phyloP scores from a whole-genome alignment of 2,329 filamentous ascomycete genomes.

The Lecanicillium sp. region DNA sequence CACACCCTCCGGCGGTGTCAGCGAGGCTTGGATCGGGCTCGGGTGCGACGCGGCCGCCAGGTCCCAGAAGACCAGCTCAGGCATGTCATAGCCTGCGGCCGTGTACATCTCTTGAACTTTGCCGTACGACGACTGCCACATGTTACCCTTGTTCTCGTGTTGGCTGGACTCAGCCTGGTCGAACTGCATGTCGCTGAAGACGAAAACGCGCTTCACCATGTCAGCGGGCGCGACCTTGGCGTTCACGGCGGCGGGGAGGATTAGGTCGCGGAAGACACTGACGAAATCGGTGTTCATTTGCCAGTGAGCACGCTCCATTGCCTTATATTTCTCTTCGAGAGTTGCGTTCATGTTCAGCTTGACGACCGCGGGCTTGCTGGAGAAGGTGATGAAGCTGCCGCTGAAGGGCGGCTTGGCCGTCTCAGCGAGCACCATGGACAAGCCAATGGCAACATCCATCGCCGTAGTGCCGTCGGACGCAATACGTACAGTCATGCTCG shows the following conservation, averaged over 20 bases:
- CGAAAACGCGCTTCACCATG: conserved; percentile 56
- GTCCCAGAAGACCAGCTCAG: conserved; percentile 57
- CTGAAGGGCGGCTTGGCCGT: conserved; percentile 47
- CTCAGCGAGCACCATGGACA: conserved; percentile 51
- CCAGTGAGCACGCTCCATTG: conserved; percentile 30
- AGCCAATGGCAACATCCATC: conserved; percentile 48
- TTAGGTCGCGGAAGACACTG: conserved; percentile 46
- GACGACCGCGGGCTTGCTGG: conserved; percentile 32
- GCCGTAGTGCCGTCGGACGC: conserved; percentile 43
- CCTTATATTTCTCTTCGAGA: conserved; percentile 36
- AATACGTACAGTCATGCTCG: conserved; percentile 38
- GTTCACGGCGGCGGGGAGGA: conserved; percentile 47
- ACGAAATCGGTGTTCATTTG: conserved; percentile 45
- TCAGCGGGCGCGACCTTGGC: conserved; percentile 47
- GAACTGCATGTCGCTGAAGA: conserved; percentile 59
- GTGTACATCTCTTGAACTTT: conserved; percentile 40
- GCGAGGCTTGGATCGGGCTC: conserved; percentile 20
- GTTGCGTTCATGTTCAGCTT: conserved; percentile 31
- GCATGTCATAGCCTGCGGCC: conserved; percentile 50
- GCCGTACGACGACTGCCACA: conserved; percentile 43
- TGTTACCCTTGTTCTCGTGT: neutral
- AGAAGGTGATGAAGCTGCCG: conserved; percentile 51
- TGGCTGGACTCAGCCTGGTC: conserved; percentile 26
- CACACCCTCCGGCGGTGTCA: too few species aligned
- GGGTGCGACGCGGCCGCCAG: conserved; percentile 26